Evolutionary conservation across 2,329 filamentous ascomycete species (phyloP).

Genomic region (Gaeumannomyces sp.): DNA sequence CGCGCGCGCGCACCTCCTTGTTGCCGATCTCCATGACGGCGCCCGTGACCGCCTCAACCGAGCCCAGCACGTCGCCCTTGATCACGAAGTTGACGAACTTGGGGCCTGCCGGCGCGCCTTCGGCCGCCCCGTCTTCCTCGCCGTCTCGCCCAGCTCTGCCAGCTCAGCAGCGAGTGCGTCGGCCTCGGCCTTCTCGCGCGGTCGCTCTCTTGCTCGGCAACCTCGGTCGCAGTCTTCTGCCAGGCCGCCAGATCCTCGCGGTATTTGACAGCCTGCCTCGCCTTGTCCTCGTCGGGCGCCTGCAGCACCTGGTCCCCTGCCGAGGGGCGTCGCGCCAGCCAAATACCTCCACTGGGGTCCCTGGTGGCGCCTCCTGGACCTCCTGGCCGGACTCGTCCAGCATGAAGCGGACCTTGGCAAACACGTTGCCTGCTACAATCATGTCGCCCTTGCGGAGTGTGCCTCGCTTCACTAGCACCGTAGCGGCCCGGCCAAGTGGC

Average conservation of each 20-base stretch:
- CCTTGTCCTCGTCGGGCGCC: constrained; percentile 69
- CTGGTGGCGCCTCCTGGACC: constrained; percentile 70
- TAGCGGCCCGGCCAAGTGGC: constrained; percentile 75
- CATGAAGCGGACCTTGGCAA: constrained; percentile 77
- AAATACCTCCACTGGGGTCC: constrained; percentile 84
- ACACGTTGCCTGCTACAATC: constrained; percentile 82
- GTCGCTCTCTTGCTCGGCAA: constrained; percentile 65
- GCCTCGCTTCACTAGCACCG: constrained; percentile 80
- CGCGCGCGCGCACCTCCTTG: constrained; percentile 74
- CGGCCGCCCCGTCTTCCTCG: constrained; percentile 25
- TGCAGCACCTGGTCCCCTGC: constrained; percentile 87
- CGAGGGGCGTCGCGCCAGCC: constrained; percentile 78
- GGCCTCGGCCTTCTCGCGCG: constrained; percentile 47
- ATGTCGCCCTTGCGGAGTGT: constrained; percentile 75
- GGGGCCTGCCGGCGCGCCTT: constrained; percentile 32
- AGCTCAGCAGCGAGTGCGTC: constrained; percentile 32
- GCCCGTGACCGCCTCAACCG: constrained; percentile 81
- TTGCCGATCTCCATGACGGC: constrained; percentile 74
- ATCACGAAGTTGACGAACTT: constrained; percentile 72
- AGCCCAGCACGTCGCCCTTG: constrained; percentile 90
- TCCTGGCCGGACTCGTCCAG: constrained; percentile 76
- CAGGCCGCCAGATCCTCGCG: constrained; percentile 66
- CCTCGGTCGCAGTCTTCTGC: constrained; percentile 70
- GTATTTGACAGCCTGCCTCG: constrained; percentile 71
- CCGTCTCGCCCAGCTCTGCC: constrained; percentile 26